phyloP scores from a whole-genome alignment of 2,329 filamentous ascomycete species.

The Didymella segeticola region DNA sequence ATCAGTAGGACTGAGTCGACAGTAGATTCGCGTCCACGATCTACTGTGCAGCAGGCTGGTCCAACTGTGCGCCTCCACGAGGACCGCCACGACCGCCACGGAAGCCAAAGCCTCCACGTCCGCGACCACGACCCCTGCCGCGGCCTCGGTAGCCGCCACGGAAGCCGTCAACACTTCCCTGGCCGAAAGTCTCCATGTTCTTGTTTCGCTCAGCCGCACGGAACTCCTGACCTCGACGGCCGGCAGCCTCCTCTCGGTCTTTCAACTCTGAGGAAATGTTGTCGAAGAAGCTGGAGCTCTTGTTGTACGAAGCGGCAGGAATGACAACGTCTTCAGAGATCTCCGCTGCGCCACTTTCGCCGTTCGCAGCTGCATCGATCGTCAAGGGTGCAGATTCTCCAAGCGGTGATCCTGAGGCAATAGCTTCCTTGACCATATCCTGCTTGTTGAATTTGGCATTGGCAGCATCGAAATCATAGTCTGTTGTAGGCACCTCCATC shows the following conservation, averaged over 20 bases:
- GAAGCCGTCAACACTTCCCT: conserved; percentile 89
- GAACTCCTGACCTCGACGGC: conserved; percentile 79
- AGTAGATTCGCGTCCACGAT: too few species aligned
- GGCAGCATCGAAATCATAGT: conserved; percentile 88
- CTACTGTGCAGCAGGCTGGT: conserved; percentile 32
- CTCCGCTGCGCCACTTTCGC: conserved; percentile 43
- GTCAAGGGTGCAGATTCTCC: conserved; percentile 51
- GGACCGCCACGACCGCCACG: conserved; percentile 56
- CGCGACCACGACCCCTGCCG: conserved; percentile 73
- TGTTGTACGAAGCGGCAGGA: conserved; percentile 74
- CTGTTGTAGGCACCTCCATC: conserved; percentile 86
- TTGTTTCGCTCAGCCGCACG: conserved; percentile 90
- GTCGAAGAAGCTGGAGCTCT: conserved; percentile 90
- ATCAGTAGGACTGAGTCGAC: too few species aligned
- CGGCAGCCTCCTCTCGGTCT: conserved; percentile 77
- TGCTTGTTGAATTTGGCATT: conserved; percentile 92
- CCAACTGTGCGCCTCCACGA: conserved; percentile 37
- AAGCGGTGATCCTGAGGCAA: conserved; percentile 76
- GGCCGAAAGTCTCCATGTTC: conserved; percentile 97
- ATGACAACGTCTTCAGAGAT: conserved; percentile 57
- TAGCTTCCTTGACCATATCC: conserved; percentile 86
- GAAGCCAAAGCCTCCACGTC: conserved; percentile 54
- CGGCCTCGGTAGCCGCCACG: conserved; percentile 80
- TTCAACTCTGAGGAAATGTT: conserved; percentile 95
- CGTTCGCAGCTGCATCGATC: conserved; percentile 48